Conservation (phyloP, 345 rosid genomes). For the Populus tremula region DNA sequence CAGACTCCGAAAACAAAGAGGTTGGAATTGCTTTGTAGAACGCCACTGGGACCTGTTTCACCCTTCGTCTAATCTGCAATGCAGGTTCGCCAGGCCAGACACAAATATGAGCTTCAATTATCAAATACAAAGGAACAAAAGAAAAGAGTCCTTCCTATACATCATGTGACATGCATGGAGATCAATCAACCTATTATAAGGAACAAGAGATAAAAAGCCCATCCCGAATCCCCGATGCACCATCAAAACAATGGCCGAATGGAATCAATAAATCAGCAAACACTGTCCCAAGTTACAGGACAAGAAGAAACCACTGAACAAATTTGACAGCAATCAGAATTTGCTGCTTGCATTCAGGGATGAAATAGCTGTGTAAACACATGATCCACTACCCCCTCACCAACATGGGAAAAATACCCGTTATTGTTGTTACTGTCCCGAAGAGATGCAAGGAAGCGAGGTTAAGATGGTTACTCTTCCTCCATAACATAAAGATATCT, state of each 20-base stretch:
- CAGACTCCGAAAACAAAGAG: constrained; percentile 63
- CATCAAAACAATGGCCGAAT: no score
- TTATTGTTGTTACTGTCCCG: no score
- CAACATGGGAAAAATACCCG: background rate
- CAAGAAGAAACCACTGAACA: background rate
- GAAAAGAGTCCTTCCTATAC: background rate
- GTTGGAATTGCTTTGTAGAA: constrained; percentile 62
- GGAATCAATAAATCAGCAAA: background rate
- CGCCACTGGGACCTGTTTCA: constrained; percentile 88
- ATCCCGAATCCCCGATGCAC: no score
- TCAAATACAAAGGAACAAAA: background rate
- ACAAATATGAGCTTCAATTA: background rate
- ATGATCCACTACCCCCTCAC: background rate
- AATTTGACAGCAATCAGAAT: no score
- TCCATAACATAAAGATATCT: no score
- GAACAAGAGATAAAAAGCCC: no score
- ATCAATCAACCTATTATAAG: background rate
- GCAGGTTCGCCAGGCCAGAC: background rate
- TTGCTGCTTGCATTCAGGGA: background rate
- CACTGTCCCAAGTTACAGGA: background rate
- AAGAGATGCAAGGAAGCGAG: no score
- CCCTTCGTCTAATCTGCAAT: constrained; percentile 68
- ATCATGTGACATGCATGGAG: background rate
- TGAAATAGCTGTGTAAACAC: no score
- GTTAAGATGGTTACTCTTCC: no score